These are phyloP conservation scores for Isoetes taiwanensis DNA, from an alignment of 75 land plant species.

Conservation along the genomic window DNA sequence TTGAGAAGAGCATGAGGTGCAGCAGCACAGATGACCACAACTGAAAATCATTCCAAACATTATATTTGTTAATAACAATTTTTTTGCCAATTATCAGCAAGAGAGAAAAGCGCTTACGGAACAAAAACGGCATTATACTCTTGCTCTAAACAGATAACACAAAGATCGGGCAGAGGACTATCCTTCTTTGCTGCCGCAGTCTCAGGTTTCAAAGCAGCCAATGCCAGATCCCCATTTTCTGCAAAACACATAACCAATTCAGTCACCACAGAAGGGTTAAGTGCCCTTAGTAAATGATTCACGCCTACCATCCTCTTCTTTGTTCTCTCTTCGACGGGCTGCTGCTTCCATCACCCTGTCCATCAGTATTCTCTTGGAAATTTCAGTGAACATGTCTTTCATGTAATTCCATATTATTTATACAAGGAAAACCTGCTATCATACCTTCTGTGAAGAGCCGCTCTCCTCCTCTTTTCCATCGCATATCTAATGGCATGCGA, in stretches of 20 bases:
- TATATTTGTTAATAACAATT: background rate
- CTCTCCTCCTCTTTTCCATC: conserved; percentile 61
- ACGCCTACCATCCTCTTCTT: conserved; percentile 40
- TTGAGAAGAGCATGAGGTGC: conserved; percentile 68
- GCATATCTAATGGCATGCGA: conserved; percentile 52
- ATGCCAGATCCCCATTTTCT: conserved; percentile 11
- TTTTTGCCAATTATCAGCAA: background rate
- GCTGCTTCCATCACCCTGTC: conserved; percentile 92
- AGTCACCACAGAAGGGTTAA: too few relatives aligned
- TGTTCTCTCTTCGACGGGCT: conserved; percentile 34
- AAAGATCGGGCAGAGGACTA: conserved; percentile 49
- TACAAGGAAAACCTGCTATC: background rate
- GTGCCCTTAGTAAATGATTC: too few relatives aligned
- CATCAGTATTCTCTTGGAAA: too few relatives aligned
- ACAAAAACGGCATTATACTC: conserved; percentile 98
- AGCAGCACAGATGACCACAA: conserved; percentile 99
- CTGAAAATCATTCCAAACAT: conserved; percentile 20
- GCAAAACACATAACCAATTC: too few relatives aligned
- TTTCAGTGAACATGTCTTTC: background rate
- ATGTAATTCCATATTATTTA: background rate
- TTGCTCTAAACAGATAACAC: conserved; percentile 93
- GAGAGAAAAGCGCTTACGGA: conserved; percentile 41
- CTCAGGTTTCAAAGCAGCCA: conserved; percentile 7
- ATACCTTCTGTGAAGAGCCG: conserved; percentile 74
- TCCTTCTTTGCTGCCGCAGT: conserved; percentile 34